Evolutionary conservation across 2,329 filamentous ascomycete species (phyloP).

Genomic region (Emydomyces testavorans): DNA sequence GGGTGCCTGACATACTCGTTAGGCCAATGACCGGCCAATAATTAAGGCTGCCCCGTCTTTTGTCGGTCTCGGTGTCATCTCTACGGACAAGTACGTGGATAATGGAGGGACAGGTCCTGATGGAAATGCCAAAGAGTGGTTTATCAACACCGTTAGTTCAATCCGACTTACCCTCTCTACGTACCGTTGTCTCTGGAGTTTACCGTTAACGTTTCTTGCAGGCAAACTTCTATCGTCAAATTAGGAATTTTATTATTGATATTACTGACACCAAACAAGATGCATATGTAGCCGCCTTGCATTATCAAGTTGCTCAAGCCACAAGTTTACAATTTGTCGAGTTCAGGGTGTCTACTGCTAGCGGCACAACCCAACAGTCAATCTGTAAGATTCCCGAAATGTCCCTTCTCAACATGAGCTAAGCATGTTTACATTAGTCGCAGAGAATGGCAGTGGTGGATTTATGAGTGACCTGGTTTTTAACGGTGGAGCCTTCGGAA

Average conservation of each 20-base stretch:
- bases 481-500: conserved; percentile 48
- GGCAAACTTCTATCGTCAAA: conserved; percentile 20
- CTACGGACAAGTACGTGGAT: conserved; percentile 59
- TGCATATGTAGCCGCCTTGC: conserved; percentile 18
- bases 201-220: conserved; percentile 18
- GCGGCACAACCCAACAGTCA: conserved; percentile 12
- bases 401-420: no score
- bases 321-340: conserved; percentile 48
- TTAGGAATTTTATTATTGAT: conserved; percentile 21
- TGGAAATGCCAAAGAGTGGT: conserved; percentile 51
- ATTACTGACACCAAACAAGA: conserved; percentile 25
- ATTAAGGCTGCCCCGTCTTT: conserved; percentile 49
- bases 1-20: conserved; percentile 32
- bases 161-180: conserved; percentile 12
- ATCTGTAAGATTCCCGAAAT: no score
- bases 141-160: conserved; percentile 46
- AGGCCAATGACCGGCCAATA: conserved; percentile 17
- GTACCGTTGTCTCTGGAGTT: conserved; percentile 13
- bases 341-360: conserved; percentile 51
- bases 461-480: conserved; percentile 49
- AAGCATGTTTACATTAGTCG: no score
- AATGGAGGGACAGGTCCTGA: conserved; percentile 24
- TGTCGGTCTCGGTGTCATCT: conserved; percentile 67
- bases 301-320: conserved; percentile 15
- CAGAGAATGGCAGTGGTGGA: conserved; percentile 40